Percentiles rank a stretch among this genome's conserved stretches.
phyloP scores from a whole-genome alignment of 2,329 filamentous ascomycete genomes.

The Phialophora expanda region DNA sequence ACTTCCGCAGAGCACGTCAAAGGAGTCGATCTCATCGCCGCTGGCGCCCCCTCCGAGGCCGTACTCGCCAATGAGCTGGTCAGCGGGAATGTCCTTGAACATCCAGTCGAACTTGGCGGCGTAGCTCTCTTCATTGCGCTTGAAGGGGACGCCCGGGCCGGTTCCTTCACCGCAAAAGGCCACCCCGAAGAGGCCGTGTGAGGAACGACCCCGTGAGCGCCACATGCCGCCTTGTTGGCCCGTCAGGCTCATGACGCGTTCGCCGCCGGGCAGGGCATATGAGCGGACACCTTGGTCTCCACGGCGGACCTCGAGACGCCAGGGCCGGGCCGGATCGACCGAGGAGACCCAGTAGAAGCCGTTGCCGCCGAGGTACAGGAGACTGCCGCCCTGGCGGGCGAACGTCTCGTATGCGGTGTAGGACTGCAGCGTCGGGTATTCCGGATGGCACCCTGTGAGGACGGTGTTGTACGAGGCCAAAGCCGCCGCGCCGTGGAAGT shows the following conservation, averaged over 20 bases:
- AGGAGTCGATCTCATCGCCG: constrained; percentile 47
- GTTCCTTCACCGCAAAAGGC: constrained; percentile 44
- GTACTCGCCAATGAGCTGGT: constrained; percentile 38
- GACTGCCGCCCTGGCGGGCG: constrained; percentile 42
- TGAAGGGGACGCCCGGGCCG: constrained; percentile 42
- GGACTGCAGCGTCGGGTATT: constrained; percentile 44
- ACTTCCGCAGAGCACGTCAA: constrained; percentile 44
- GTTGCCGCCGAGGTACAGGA: constrained; percentile 50
- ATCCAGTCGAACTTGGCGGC: constrained; percentile 34
- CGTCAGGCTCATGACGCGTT: constrained; percentile 42
- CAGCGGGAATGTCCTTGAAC: constrained; percentile 36
- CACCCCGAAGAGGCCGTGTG: constrained; percentile 44
- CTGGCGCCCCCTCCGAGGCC: constrained; percentile 44
- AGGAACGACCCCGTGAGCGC: constrained; percentile 43
- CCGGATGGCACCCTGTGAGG: constrained; percentile 46
- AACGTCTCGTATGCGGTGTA: constrained; percentile 43
- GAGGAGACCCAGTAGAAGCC: constrained; percentile 45
- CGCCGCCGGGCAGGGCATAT: constrained; percentile 37
- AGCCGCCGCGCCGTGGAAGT: constrained; percentile 36
- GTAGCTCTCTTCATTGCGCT: constrained; percentile 27
- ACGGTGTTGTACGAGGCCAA: constrained; percentile 39
- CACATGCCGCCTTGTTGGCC: constrained; percentile 46
- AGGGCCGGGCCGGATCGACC: constrained; percentile 35
- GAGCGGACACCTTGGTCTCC: constrained; percentile 45
- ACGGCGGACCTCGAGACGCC: constrained; percentile 46